Percentiles rank a stretch among this genome's conserved stretches.
Evolutionary conservation across 257 asterid genomes (phyloP).

Genomic region (Ajuga chamaepitys): DNA sequence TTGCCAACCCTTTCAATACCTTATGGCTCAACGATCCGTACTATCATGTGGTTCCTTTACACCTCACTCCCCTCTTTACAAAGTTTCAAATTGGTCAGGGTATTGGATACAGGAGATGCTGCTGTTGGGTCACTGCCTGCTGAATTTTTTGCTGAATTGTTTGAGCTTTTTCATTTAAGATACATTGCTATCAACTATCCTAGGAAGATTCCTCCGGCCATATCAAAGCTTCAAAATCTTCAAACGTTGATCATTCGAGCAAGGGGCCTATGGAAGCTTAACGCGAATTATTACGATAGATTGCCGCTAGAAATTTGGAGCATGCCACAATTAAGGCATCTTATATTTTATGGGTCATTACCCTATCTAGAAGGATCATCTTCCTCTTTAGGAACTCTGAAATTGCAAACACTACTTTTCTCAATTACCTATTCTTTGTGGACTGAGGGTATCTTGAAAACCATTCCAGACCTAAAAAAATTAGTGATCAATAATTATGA

Average conservation of each 20-base stretch:
- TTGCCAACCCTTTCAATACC: too few species aligned
- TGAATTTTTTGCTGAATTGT: too few species aligned
- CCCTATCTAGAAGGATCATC: neutral
- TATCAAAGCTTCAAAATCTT: neutral
- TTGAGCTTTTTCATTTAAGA: neutral
- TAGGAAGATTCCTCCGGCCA: neutral
- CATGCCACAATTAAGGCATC: conserved; percentile 10
- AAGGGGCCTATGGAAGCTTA: neutral
- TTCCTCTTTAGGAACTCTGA: neutral
- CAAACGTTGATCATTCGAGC: neutral
- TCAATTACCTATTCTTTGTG: neutral
- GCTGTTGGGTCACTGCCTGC: neutral
- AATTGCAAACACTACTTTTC: conserved; percentile 3
- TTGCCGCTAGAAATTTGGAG: conserved; percentile 3
- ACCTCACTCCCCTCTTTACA: neutral
- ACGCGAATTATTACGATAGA: too few species aligned
- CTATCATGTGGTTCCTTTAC: too few species aligned
- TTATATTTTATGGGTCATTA: neutral
- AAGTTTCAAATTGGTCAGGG: neutral
- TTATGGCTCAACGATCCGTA: neutral
- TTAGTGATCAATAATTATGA: neutral
- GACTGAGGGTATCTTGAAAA: neutral
- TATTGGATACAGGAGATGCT: neutral
- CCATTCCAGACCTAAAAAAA: neutral
- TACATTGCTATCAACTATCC: neutral